Evolutionary conservation across 2,329 filamentous ascomycete genomes (phyloP).

Genomic region (Coniochaeta prunicola): DNA sequence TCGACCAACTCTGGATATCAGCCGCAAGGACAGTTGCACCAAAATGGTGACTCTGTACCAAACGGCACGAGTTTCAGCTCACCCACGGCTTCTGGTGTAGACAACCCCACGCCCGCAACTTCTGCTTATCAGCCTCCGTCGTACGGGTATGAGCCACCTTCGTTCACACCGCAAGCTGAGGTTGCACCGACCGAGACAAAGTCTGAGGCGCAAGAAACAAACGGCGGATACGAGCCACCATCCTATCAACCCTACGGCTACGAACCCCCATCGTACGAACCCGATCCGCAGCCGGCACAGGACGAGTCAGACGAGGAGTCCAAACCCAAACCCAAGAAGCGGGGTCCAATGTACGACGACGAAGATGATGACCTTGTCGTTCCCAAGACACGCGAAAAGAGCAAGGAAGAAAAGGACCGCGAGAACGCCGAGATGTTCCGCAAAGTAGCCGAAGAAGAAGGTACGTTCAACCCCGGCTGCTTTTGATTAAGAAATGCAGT

Average conservation of each 20-base stretch:
- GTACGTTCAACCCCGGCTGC: slow-evolving; percentile 41
- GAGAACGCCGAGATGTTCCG: slow-evolving; percentile 82
- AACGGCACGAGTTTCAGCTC: slow-evolving; percentile 13
- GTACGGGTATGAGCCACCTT: slow-evolving; percentile 45
- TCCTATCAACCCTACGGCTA: slow-evolving; percentile 37
- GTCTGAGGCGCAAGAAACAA: slow-evolving; percentile 3
- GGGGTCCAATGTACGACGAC: slow-evolving; percentile 67
- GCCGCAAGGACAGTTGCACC: slow-evolving; percentile 13
- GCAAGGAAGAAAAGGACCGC: slow-evolving; percentile 61
- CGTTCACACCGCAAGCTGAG: slow-evolving; percentile 26
- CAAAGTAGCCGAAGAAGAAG: slow-evolving; percentile 72
- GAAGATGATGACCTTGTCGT: slow-evolving; percentile 64
- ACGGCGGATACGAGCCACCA: slow-evolving; percentile 20
- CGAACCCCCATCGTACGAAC: slow-evolving; percentile 55
- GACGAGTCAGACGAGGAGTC: slow-evolving; percentile 37
- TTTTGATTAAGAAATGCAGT: no score
- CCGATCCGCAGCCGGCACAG: slow-evolving; percentile 38
- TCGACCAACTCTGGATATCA: slow-evolving; percentile 9
- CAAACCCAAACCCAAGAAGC: slow-evolving; percentile 60
- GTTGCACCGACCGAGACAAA: slow-evolving; percentile 9
- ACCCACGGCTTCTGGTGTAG: slow-evolving; percentile 1
- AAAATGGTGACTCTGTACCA: slow-evolving; percentile 3
- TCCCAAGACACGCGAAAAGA: slow-evolving; percentile 47
- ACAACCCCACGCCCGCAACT: slow-evolving; percentile 1
- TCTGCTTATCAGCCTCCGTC: slow-evolving; percentile 35